phyloP scores from a whole-genome alignment of 805 yeast genomes.

The Candida dajiaensis region DNA sequence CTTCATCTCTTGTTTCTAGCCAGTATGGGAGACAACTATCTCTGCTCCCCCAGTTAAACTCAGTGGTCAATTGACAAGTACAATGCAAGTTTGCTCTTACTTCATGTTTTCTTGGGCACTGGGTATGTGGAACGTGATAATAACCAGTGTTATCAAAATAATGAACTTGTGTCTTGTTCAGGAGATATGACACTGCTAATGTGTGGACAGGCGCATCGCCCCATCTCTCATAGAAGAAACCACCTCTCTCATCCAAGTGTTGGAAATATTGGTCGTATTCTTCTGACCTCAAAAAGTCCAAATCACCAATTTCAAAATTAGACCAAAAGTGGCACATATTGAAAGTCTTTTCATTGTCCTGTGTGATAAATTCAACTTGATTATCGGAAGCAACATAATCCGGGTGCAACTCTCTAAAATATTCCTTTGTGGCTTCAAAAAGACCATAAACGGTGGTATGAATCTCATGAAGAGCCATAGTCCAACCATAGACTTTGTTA shows the following conservation, averaged over 20 bases:
- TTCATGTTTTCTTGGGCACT: conserved; percentile 49
- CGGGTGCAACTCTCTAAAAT: conserved; percentile 44
- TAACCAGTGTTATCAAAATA: conserved; percentile 75
- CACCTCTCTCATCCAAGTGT: conserved; percentile 72
- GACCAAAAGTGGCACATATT: conserved; percentile 91
- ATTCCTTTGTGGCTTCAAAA: conserved; percentile 51
- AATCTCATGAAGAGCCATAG: conserved; percentile 60
- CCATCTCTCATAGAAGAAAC: conserved; percentile 53
- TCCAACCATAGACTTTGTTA: conserved; percentile 60
- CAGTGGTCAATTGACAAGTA: conserved; percentile 37
- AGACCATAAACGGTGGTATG: conserved; percentile 53
- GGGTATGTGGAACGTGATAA: conserved; percentile 52
- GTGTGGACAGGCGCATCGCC: conserved; percentile 61
- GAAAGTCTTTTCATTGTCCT: conserved; percentile 65
- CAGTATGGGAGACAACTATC: conserved; percentile 23
- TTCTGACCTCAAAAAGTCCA: conserved; percentile 68
- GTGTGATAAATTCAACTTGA: conserved; percentile 62
- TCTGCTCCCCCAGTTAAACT: conserved; percentile 21
- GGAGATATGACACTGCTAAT: conserved; percentile 59
- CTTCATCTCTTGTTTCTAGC: conserved; percentile 12
- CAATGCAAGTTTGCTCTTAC: conserved; percentile 42
- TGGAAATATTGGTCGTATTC: conserved; percentile 71
- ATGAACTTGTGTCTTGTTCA: conserved; percentile 52
- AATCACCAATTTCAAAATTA: conserved; percentile 75
- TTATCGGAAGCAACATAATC: conserved; percentile 54